phyloP scores from a whole-genome alignment of 495 filamentous ascomycete species.

The Neurospora sp. region DNA sequence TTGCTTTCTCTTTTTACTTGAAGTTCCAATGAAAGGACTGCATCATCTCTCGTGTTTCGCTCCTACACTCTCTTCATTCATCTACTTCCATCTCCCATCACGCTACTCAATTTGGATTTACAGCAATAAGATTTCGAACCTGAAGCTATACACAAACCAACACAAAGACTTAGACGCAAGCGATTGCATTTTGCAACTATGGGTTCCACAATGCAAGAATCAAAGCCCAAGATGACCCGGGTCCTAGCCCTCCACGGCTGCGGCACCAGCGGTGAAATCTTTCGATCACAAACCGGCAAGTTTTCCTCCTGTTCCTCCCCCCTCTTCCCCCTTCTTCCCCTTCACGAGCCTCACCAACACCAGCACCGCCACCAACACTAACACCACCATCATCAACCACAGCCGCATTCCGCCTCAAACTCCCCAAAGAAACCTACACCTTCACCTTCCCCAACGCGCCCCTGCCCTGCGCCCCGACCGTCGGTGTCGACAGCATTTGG shows the following conservation, averaged over 20 bases:
- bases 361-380: neutral
- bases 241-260: constrained; percentile 56
- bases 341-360: no score
- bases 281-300: constrained; percentile 50
- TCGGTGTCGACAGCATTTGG: constrained; percentile 45
- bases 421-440: constrained; percentile 16
- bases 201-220: neutral
- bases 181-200: neutral
- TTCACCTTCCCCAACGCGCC: constrained; percentile 53
- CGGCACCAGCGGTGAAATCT: constrained; percentile 49
- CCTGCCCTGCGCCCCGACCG: constrained; percentile 31
- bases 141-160: neutral
- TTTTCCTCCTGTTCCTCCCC: neutral
- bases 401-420: constrained; percentile 24
- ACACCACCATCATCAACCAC: neutral
- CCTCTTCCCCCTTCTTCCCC: neutral
- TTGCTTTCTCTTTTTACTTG: neutral
- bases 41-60: neutral
- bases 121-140: neutral
- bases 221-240: constrained; percentile 30
- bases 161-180: neutral
- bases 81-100: neutral
- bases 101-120: neutral
- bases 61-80: neutral
- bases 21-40: neutral